These are phyloP conservation scores for Syzygium syzygioides DNA, from an alignment of 441 rosid genomes.

Conservation along the genomic window DNA sequence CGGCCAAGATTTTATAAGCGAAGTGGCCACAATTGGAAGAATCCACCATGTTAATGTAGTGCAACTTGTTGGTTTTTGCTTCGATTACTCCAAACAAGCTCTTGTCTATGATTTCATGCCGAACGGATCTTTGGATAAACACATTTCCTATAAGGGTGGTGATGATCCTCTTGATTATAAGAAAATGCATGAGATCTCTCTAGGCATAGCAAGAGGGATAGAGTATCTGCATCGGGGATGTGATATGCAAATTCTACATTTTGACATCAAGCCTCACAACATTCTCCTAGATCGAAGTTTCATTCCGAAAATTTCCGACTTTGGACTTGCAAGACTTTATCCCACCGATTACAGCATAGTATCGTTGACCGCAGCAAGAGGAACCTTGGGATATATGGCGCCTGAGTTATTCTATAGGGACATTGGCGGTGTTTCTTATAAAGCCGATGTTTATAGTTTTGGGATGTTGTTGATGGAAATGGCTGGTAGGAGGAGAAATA, in stretches of 20 bases:
- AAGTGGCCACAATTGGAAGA: no score
- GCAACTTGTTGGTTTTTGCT: no score
- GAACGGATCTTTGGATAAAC: no score
- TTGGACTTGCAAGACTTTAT: not conserved
- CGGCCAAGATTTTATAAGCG: no score
- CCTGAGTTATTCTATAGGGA: not conserved
- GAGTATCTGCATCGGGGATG: not conserved
- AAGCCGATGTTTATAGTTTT: not conserved
- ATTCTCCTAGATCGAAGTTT: not conserved
- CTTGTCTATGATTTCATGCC: no score
- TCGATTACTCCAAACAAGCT: no score
- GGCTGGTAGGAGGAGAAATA: not conserved
- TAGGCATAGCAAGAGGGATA: not conserved
- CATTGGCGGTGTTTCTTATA: not conserved
- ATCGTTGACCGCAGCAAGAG: not conserved
- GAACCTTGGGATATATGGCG: not conserved
- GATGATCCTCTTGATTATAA: not conserved
- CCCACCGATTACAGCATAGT: not conserved
- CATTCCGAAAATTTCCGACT: not conserved
- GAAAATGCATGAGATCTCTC: not conserved
- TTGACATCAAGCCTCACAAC: not conserved
- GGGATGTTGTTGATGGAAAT: not conserved
- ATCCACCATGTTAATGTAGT: no score
- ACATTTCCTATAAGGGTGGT: not conserved
- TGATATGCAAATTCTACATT: not conserved